These are phyloP conservation scores for Botryotinia globosa DNA, from an alignment of 2,329 filamentous ascomycete species.

Conservation along the genomic window DNA sequence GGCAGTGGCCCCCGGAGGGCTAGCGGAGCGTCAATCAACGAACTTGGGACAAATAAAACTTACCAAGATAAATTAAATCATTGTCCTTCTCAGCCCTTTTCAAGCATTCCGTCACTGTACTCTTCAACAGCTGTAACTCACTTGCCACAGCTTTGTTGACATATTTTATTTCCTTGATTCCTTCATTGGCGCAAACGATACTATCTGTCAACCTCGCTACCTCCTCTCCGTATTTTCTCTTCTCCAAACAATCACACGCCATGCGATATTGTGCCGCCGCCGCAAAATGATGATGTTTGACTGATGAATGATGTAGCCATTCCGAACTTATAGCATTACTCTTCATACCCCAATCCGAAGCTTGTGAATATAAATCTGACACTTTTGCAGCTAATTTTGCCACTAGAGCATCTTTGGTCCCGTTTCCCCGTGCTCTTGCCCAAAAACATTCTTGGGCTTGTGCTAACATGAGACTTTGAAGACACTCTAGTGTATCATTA, in stretches of 20 bases:
- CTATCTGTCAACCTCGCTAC: slow-evolving; percentile 83
- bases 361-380: slow-evolving; percentile 83
- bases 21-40: slow-evolving; percentile 6
- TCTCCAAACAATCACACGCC: slow-evolving; percentile 87
- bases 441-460: slow-evolving; percentile 98
- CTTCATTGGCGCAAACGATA: slow-evolving; percentile 78
- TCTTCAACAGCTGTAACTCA: slow-evolving; percentile 81
- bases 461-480: slow-evolving; percentile 80
- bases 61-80: slow-evolving; percentile 86
- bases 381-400: slow-evolving; percentile 88
- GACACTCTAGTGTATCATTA: slow-evolving; percentile 74
- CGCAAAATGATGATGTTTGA: slow-evolving; percentile 96
- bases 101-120: slow-evolving; percentile 77
- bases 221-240: slow-evolving; percentile 92
- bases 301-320: slow-evolving; percentile 97
- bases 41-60: slow-evolving; percentile 32
- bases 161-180: slow-evolving; percentile 78
- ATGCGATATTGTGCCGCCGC: slow-evolving; percentile 92
- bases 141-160: slow-evolving; percentile 78
- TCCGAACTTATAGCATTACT: slow-evolving; percentile 87
- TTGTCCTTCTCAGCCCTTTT: slow-evolving; percentile 96
- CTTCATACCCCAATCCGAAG: slow-evolving; percentile 81
- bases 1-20: slow-evolving; percentile 11
- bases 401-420: slow-evolving; percentile 87
- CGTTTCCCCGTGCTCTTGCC: slow-evolving; percentile 94